These are phyloP conservation scores for Candida oleophila DNA, from an alignment of 805 yeast species.

Conservation along the genomic window DNA sequence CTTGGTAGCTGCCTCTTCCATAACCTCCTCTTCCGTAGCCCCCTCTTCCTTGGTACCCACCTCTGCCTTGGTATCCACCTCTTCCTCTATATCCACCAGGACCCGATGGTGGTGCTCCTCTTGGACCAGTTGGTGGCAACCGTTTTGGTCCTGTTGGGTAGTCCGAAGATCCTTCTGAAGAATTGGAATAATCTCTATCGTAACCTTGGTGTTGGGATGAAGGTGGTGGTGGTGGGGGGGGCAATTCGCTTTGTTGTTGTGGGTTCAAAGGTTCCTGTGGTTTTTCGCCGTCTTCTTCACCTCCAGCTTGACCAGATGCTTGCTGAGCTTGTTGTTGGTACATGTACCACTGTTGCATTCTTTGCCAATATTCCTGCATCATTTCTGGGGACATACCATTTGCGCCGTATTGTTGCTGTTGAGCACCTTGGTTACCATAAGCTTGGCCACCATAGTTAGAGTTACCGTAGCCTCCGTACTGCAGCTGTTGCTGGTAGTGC, in stretches of 20 bases:
- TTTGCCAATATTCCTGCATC: conserved; percentile 63
- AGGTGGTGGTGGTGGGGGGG: conserved; percentile 25
- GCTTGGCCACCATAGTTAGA: conserved; percentile 25
- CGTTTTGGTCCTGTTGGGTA: conserved; percentile 24
- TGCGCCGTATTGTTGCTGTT: conserved; percentile 19
- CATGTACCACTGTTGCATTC: conserved; percentile 65
- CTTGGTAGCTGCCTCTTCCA: conserved; percentile 17
- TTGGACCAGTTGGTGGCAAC: conserved; percentile 53
- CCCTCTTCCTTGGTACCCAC: conserved; percentile 27
- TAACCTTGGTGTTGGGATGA: conserved; percentile 19
- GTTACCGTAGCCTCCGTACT: conserved; percentile 20
- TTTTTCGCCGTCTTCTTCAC: conserved; percentile 22
- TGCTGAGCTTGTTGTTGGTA: conserved; percentile 51
- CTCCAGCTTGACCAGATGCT: conserved; percentile 19
- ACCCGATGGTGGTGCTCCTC: conserved; percentile 40
- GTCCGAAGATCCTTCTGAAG: conserved; percentile 12
- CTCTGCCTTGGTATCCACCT: conserved; percentile 29
- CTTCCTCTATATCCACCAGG: conserved; percentile 17
- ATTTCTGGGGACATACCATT: conserved; percentile 48
- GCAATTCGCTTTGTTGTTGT: conserved; percentile 29
- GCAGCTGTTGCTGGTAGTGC: conserved; percentile 20
- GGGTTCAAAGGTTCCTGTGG: conserved; percentile 45
- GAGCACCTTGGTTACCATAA: conserved; percentile 20
- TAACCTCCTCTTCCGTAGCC: conserved; percentile 20
- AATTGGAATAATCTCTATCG: conserved; percentile 13